phyloP scores from a whole-genome alignment of 345 rosid genomes.

The Hibiscus trionum region DNA sequence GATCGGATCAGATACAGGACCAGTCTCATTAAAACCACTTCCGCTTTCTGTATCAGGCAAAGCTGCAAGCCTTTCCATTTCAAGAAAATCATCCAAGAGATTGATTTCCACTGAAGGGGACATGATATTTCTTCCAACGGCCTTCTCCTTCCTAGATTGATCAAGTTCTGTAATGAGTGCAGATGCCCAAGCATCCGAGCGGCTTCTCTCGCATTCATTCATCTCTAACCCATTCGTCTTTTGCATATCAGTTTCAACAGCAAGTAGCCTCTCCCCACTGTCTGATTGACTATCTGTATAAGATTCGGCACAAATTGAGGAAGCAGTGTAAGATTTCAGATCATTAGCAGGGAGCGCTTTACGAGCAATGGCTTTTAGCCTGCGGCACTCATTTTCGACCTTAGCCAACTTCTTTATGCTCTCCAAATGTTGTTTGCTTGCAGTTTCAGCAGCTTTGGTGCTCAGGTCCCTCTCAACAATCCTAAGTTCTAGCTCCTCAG shows the following conservation, averaged over 20 bases:
- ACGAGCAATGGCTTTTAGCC: conserved; percentile 45
- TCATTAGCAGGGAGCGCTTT: conserved; percentile 30
- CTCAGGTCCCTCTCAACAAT: conserved; percentile 79
- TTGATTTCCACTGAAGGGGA: conserved; percentile 39
- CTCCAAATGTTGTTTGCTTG: conserved; percentile 84
- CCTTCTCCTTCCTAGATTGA: conserved; percentile 34
- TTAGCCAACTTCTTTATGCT: conserved; percentile 66
- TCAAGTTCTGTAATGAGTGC: conserved; percentile 26
- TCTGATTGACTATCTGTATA: conserved; percentile 67
- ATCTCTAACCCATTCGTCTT: conserved; percentile 21
- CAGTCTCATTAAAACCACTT: conserved; percentile 26
- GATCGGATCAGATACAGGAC: conserved; percentile 21
- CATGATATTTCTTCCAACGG: conserved; percentile 26
- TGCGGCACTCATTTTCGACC: conserved; percentile 76
- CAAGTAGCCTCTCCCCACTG: conserved; percentile 41
- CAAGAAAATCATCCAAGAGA: conserved; percentile 97
- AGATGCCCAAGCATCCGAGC: conserved; percentile 31
- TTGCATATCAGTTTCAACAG: conserved; percentile 36
- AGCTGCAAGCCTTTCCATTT: conserved; percentile 84
- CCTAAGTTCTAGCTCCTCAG: conserved; percentile 52
- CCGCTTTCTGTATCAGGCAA: conserved; percentile 29
- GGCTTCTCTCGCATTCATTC: conserved; percentile 22
- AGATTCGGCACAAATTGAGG: conserved; percentile 50
- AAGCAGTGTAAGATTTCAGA: conserved; percentile 28
- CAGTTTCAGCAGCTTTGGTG: conserved; percentile 78